Evolutionary conservation across 306 rosid species (phyloP), one percentile per base, ranked within the genome.

Genomic region (Prosopis cineraria): DNA sequence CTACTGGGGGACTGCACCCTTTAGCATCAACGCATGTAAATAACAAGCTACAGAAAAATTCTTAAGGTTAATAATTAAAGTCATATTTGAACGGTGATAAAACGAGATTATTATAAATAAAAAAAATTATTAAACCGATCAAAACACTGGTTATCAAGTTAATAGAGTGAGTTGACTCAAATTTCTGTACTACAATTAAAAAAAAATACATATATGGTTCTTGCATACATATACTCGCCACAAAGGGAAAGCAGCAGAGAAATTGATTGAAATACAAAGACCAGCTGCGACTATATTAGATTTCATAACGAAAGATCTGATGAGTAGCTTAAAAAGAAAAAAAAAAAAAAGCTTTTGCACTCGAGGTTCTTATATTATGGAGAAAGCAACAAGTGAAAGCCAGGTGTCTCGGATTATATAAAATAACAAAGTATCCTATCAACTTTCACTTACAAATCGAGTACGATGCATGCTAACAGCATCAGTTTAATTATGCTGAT

Each of bases 391-490:
- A 60, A 69, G 74, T 24, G 78, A 60, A 62, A 62, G 40, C 56
- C 58, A 67, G 33, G 33, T 1, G 33, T 20, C 43, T 45, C 22
- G 25, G 64, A 41, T n/a, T n/a, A n/a, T n/a, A n/a, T 22, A 73
- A 67, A 56, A 39, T 34, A 74, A 45, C 75, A 22, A 68, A 68
- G 53, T 56, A 47, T 59, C 13, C 59, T 67, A 60, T 24, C 68
- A 68, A 68, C 24, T 31, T 1, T 62, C 22, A 41, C 62, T 68
- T 75, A 65, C 70, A 40, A 72, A 73, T 29, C 39, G 13, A 30
- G 10, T 30, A 78, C 55, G 74, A n/a, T n/a, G n/a, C n/a, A 79
- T 68, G 83, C 39, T 34, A n/a, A 17, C 16, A n/a, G 63, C n/a
- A 47, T 73, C 62, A n/a, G 30, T 74, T 69, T 65, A 71, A n/a